phyloP scores from a whole-genome alignment of 1,284 basidiomycete genomes.

The Neonothopanus nambi region DNA sequence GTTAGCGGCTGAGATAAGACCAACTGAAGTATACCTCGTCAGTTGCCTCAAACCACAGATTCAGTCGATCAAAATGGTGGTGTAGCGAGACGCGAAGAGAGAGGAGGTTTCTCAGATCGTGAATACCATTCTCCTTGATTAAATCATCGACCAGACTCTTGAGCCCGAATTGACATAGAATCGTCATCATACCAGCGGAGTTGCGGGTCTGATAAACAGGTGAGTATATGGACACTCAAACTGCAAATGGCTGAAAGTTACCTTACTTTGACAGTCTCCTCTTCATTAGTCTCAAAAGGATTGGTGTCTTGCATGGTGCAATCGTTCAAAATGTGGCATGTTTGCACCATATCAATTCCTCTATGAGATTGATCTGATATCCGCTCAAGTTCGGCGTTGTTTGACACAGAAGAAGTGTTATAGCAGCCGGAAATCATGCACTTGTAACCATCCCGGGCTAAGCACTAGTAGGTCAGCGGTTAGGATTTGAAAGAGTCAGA shows the following conservation, averaged over 20 bases:
- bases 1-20: too few relatives aligned
- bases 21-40: neutral
- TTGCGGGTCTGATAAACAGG: constrained; percentile 9
- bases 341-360: constrained; percentile 1
- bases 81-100: neutral
- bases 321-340: constrained; percentile 21
- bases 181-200: constrained; percentile 14
- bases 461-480: too few relatives aligned
- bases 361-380: too few relatives aligned
- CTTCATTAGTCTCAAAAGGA: constrained; percentile 4
- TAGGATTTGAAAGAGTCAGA: constrained; percentile 11
- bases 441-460: constrained; percentile 21
- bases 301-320: constrained; percentile 16
- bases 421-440: constrained; percentile 21
- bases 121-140: constrained; percentile 5
- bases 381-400: constrained; percentile 14
- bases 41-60: neutral
- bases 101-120: constrained; percentile 15
- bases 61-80: neutral
- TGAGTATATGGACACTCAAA: constrained; percentile 6
- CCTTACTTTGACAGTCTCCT: neutral
- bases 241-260: constrained; percentile 6
- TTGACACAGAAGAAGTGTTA: constrained; percentile 8
- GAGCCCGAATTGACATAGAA: constrained; percentile 20
- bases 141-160: neutral